Base-by-base conservation (phyloP, 345 rosid species). In the Arabis hirsuta region DNA sequence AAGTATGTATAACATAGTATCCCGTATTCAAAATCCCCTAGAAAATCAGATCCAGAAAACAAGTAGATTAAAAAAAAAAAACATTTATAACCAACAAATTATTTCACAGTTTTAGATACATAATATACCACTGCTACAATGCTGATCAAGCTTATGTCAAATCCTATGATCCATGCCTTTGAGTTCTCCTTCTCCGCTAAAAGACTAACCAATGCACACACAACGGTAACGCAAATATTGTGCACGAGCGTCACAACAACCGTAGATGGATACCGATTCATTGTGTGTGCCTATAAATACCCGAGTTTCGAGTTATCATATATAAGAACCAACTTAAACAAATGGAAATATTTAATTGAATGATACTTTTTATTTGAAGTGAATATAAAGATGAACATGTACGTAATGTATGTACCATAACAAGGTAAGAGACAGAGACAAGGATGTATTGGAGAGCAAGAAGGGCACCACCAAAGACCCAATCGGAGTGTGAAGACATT, bases 231-330 rank as follows among this genome's bases (percentile, higher is more conserved):
- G 12, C 74, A 72, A 36, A 89, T 53, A 80, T 87, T 89, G 81
- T 89, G 89, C 7, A 81, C 83, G 76, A 86, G 88, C 55, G 88
- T 80, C n/a, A 90, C 95, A 0, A 87, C 74, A 5, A 89, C 24
- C 4, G 90, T 90, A 29, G 89, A 90, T 1, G 97, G 98, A 82
- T 94, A 94, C 54, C 78, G 88, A 79, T 74, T 77, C 94, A 94
- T 83, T 60, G 86, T 81, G 60, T 87, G 91, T n/a, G 90, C 74
- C 96, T 94, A 86, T 52, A 62, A 12, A 48, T 65, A 57, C 12
- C 38, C 45, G 9, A 62, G 34, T 52, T 31, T 9, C n/a, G 10
- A 50, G 26, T 67, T 34, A 69, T 14, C 57, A 54, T 27, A 31
- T 14, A 22, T 16, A 22, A 2, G 2, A 22, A 22, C 2, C 24